Conservation (phyloP, 805 yeast genomes). For the Metschnikowia drakensbergensis region DNA sequence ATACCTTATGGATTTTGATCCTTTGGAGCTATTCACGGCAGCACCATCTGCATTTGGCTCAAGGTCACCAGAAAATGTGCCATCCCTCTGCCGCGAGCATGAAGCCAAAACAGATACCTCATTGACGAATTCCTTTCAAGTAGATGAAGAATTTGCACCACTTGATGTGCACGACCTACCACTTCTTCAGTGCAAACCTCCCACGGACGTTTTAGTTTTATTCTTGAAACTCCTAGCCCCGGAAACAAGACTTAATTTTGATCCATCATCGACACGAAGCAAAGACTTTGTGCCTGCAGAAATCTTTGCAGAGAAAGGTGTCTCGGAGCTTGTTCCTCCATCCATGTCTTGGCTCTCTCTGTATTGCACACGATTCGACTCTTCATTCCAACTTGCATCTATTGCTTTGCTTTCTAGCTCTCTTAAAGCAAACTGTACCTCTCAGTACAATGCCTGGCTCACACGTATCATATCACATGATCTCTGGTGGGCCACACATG, state of each 20-base stretch:
- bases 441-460: slow-evolving; percentile 44
- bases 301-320: slow-evolving; percentile 32
- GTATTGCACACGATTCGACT: slow-evolving; percentile 32
- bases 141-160: slow-evolving; percentile 20
- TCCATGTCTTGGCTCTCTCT: slow-evolving; percentile 45
- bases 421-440: slow-evolving; percentile 26
- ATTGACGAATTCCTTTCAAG: not conserved
- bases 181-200: slow-evolving; percentile 41
- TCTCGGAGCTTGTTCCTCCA: slow-evolving; percentile 22
- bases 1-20: slow-evolving; percentile 37
- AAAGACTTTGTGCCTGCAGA: slow-evolving; percentile 13
- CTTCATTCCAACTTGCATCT: slow-evolving; percentile 18
- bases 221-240: slow-evolving; percentile 49
- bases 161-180: slow-evolving; percentile 63
- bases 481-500: slow-evolving; percentile 43
- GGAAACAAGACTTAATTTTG: slow-evolving; percentile 50
- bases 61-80: not conserved
- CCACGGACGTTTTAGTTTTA: slow-evolving; percentile 40
- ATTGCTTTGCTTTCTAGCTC: slow-evolving; percentile 28
- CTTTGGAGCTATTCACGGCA: slow-evolving; percentile 39
- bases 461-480: slow-evolving; percentile 48
- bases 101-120: not conserved
- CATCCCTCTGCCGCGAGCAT: not conserved
- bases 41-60: slow-evolving; percentile 1
- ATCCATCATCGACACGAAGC: slow-evolving; percentile 12